Evolutionary conservation across 768 basidiomycete genomes (phyloP).

Genomic region (Naganishia onofrii): DNA sequence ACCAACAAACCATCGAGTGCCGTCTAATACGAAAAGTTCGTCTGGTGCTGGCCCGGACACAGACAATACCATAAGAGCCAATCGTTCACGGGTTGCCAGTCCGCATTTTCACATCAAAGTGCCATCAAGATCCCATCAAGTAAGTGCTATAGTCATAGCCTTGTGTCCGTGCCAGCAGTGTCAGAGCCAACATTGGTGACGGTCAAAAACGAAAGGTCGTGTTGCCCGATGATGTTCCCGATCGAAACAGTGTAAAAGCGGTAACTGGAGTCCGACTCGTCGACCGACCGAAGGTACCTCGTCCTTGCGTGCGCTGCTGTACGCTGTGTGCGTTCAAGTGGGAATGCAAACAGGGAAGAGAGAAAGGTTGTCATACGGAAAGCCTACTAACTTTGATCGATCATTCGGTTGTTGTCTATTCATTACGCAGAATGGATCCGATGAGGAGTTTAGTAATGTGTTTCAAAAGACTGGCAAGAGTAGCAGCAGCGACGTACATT

Average conservation of each 20-base stretch:
- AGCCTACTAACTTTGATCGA: constrained; percentile 98
- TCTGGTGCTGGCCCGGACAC: background rate
- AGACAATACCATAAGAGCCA: background rate
- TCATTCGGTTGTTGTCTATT: constrained; percentile 86
- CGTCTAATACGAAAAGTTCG: background rate
- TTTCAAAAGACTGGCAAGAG: background rate
- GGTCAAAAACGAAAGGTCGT: background rate
- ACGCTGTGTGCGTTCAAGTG: background rate
- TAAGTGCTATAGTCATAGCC: background rate
- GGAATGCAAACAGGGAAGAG: constrained; percentile 13
- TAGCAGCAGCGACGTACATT: constrained; percentile 55
- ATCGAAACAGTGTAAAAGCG: background rate
- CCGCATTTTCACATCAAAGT: background rate
- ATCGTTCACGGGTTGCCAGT: background rate
- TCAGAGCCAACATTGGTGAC: background rate
- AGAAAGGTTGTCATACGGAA: constrained; percentile 24
- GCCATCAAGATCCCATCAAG: background rate
- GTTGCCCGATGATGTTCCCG: background rate
- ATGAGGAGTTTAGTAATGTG: background rate
- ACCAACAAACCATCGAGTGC: background rate
- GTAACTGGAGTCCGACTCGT: background rate
- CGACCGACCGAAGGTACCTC: background rate
- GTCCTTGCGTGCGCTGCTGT: constrained; percentile 23
- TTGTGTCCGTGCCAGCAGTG: background rate
- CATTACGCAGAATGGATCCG: background rate